A percentile compares a stretch with the other conserved stretches of the same genome.
phyloP scores from a whole-genome alignment of 2,329 filamentous ascomycete species.

The Paraphaeosphaeria minitans region DNA sequence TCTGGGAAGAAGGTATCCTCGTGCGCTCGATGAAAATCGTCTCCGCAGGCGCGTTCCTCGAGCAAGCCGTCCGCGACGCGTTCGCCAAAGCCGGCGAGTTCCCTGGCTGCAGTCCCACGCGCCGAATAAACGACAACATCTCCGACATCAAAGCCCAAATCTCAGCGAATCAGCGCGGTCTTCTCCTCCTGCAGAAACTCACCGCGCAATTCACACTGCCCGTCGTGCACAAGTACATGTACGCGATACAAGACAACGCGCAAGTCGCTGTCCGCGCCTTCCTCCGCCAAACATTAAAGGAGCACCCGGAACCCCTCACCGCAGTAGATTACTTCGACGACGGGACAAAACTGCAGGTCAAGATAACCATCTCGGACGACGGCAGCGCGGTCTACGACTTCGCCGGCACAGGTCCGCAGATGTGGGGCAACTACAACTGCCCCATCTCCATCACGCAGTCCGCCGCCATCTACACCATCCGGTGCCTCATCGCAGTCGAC shows the following conservation, averaged over 20 bases:
- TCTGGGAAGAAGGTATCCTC: conserved; percentile 54
- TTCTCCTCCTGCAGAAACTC: conserved; percentile 14
- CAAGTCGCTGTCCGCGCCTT: conserved; percentile 16
- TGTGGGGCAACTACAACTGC: conserved; percentile 24
- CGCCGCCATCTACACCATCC: conserved; percentile 48
- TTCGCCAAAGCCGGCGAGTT: conserved; percentile 6
- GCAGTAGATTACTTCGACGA: conserved; percentile 19
- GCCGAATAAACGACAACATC: conserved; percentile 17
- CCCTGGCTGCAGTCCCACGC: conserved; percentile 13
- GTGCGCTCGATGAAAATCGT: conserved; percentile 33
- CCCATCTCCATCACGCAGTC: conserved; percentile 35
- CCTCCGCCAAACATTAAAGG: conserved; percentile 8
- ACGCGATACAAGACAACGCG: conserved; percentile 18
- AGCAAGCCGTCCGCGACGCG: conserved; percentile 4
- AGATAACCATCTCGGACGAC: conserved; percentile 10
- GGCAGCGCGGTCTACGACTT: conserved; percentile 22
- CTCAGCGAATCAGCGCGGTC: conserved; percentile 16
- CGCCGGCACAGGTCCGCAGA: conserved; percentile 16
- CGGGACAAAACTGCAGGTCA: conserved; percentile 17
- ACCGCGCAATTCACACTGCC: conserved; percentile 9
- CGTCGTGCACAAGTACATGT: conserved; percentile 19
- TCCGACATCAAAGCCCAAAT: conserved; percentile 21
- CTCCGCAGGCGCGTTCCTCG: conserved; percentile 29
- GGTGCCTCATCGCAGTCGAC: conserved; percentile 44
- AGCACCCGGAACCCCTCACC: conserved; percentile 2